A percentile compares a stretch with the other conserved stretches of the same genome.
Conservation (phyloP, 2,329 filamentous ascomycete genomes). For the Clonostachys rosea region DNA sequence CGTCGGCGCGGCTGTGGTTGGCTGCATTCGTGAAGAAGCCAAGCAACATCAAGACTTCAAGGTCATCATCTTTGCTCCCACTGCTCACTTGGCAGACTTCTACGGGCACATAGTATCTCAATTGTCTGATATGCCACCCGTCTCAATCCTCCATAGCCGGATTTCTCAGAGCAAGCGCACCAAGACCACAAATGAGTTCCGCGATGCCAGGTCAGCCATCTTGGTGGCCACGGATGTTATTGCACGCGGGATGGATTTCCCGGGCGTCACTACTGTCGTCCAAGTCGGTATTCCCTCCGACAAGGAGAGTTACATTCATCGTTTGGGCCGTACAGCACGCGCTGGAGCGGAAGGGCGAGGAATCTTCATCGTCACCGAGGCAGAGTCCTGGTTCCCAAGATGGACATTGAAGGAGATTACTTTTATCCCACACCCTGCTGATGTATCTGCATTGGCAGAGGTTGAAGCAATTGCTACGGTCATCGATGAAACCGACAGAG, state of each 20-base stretch:
- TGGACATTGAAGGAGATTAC: constrained; percentile 48
- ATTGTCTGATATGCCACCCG: constrained; percentile 57
- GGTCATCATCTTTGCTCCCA: constrained; percentile 76
- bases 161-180: constrained; percentile 99
- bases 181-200: constrained; percentile 96
- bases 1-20: constrained; percentile 52
- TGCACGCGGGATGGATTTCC: constrained; percentile 88
- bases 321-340: constrained; percentile 89
- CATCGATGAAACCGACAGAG: constrained; percentile 38
- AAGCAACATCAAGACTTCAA: constrained; percentile 58
- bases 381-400: constrained; percentile 76
- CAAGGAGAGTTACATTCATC: constrained; percentile 87
- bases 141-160: constrained; percentile 84
- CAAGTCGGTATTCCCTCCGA: constrained; percentile 94
- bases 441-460: constrained; percentile 10
- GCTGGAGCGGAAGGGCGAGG: constrained; percentile 78
- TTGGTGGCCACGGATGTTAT: constrained; percentile 96
- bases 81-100: constrained; percentile 45
- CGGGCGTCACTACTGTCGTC: constrained; percentile 91
- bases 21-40: constrained; percentile 45
- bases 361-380: constrained; percentile 88
- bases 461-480: constrained; percentile 29
- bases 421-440: constrained; percentile 30
- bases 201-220: constrained; percentile 72
- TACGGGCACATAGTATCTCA: constrained; percentile 38